These are phyloP conservation scores for Ehretia macrophylla DNA, from an alignment of 257 asterid species.

Conservation along the genomic window DNA sequence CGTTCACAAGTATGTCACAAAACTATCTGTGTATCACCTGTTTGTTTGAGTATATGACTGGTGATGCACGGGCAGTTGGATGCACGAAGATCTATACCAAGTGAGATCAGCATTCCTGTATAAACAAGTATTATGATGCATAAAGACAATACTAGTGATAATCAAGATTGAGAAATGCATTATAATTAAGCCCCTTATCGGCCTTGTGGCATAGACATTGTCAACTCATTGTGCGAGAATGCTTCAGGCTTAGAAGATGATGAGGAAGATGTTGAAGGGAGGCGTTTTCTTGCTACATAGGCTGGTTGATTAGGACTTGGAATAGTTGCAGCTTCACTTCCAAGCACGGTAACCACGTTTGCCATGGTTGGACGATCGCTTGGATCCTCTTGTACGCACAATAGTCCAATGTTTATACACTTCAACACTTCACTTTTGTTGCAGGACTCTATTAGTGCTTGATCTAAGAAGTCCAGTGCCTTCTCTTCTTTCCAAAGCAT, in stretches of 20 bases:
- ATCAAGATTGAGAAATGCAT: no score
- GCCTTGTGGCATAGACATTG: slow-evolving; percentile 12
- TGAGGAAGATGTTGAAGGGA: slow-evolving; percentile 4
- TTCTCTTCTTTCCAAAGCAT: slow-evolving; percentile 24
- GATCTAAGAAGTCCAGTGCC: slow-evolving; percentile 16
- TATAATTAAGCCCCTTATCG: slow-evolving; percentile 2
- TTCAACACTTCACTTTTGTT: slow-evolving; percentile 11
- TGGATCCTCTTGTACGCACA: slow-evolving; percentile 34
- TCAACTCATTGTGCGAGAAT: slow-evolving; percentile 1
- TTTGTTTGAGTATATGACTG: no score
- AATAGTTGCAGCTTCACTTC: slow-evolving; percentile 11
- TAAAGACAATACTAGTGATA: no score
- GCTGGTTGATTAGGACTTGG: slow-evolving; percentile 25
- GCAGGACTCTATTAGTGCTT: slow-evolving; percentile 7
- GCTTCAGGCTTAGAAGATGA: slow-evolving; percentile 3
- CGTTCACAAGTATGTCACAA: no score
- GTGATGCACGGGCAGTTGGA: no score
- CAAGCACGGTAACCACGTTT: slow-evolving; percentile 22
- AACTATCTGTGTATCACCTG: no score
- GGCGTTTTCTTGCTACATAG: slow-evolving; percentile 7
- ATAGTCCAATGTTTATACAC: slow-evolving; percentile 25
- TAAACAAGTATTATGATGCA: no score
- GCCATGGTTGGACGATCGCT: slow-evolving; percentile 29
- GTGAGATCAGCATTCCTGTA: no score
- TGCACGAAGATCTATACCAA: no score